Conservation (phyloP, 257 asterid genomes). For the Leptodermis oblonga region DNA sequence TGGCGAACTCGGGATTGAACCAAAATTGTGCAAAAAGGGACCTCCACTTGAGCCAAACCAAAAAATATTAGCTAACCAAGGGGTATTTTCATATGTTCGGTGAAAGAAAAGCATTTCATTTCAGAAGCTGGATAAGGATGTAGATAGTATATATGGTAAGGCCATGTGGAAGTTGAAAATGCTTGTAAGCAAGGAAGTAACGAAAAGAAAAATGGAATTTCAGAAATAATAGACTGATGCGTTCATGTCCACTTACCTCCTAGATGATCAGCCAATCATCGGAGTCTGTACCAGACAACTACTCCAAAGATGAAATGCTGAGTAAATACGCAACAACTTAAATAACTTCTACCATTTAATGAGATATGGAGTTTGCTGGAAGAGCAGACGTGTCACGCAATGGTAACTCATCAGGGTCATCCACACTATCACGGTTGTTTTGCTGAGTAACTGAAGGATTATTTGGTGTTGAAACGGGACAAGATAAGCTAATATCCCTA, state of each 20-base stretch:
- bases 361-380: constrained; percentile 44
- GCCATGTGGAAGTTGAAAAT: not conserved
- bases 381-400: constrained; percentile 35
- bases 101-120: not conserved
- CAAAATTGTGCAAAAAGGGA: not conserved
- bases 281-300: not conserved
- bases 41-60: not conserved
- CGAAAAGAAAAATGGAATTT: not conserved
- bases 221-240: not conserved
- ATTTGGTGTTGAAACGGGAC: constrained; percentile 20
- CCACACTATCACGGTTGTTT: constrained; percentile 35
- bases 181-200: not conserved
- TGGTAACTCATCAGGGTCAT: constrained; percentile 25
- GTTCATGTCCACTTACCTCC: constrained; percentile 12
- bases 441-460: constrained; percentile 34
- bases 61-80: not conserved
- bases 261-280: constrained; percentile 18
- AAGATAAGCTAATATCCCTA: constrained; percentile 40
- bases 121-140: not conserved
- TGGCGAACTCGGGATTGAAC: not conserved
- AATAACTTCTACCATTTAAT: constrained; percentile 26
- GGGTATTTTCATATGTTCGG: not conserved
- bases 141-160: not conserved
- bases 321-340: constrained; percentile 36
- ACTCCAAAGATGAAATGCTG: constrained; percentile 65